Conservation (phyloP, 345 rosid species). For the Aethionema arabicum region DNA sequence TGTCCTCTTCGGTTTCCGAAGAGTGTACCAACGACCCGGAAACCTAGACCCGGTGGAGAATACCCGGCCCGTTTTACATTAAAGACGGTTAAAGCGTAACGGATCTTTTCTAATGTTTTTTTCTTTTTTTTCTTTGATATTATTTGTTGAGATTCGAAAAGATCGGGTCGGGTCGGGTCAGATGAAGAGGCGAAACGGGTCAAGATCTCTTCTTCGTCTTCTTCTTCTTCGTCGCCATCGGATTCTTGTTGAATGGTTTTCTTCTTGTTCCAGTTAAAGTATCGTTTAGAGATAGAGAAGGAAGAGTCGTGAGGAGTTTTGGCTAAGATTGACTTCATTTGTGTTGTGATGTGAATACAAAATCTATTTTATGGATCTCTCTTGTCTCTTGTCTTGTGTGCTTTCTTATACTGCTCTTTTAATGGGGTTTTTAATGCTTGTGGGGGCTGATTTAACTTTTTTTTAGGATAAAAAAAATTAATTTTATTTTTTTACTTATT, state of each 20-base stretch:
- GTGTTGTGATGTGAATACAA: constrained; percentile 27
- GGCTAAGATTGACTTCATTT: constrained; percentile 71
- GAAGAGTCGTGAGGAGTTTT: constrained; percentile 73
- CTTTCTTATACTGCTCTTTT: constrained; percentile 26
- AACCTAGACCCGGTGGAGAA: constrained; percentile 49
- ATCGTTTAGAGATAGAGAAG: constrained; percentile 85
- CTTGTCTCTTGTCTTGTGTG: constrained; percentile 1
- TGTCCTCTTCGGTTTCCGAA: constrained; percentile 89
- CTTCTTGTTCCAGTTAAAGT: constrained; percentile 81
- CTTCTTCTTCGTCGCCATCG: constrained; percentile 48
- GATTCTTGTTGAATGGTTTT: constrained; percentile 49
- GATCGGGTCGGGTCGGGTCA: constrained; percentile 28
- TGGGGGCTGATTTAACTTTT: constrained; percentile 21
- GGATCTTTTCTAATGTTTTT: constrained; percentile 52
- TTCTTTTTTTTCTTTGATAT: constrained; percentile 41
- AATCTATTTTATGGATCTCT: constrained; percentile 11
- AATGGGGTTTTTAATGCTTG: constrained; percentile 20
- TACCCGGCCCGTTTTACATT: constrained; percentile 35
- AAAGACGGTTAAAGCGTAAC: constrained; percentile 54
- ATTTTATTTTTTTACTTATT: background rate
- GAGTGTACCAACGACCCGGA: constrained; percentile 69
- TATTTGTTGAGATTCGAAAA: constrained; percentile 7
- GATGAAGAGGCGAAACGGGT: constrained; percentile 31
- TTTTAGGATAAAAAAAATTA: background rate
- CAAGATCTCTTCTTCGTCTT: constrained; percentile 32